phyloP scores from a whole-genome alignment of 768 basidiomycete genomes.

The Calocybe indica region DNA sequence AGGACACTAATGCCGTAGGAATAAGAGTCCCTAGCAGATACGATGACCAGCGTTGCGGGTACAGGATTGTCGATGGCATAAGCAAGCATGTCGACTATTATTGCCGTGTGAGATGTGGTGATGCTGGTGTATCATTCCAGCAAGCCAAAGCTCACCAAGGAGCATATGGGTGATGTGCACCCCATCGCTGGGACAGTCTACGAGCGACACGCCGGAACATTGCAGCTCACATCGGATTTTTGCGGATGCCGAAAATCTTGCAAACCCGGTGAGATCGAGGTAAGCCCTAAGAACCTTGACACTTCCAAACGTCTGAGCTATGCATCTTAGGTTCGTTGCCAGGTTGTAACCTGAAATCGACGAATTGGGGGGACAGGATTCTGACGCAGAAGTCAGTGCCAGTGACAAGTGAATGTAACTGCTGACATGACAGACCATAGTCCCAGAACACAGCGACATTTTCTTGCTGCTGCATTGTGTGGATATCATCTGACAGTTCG shows the following conservation, averaged over 20 bases:
- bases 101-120: neutral
- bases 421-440: conserved; percentile 10
- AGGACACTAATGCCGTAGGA: conserved; percentile 38
- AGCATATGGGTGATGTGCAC: conserved; percentile 44
- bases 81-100: conserved; percentile 17
- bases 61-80: conserved; percentile 37
- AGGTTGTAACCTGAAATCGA: conserved; percentile 33
- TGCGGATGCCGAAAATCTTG: conserved; percentile 24
- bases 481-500: neutral
- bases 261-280: conserved; percentile 25
- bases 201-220: conserved; percentile 38
- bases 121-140: neutral
- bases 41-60: conserved; percentile 34
- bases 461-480: conserved; percentile 25
- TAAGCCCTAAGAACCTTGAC: conserved; percentile 50
- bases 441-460: conserved; percentile 36
- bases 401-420: neutral
- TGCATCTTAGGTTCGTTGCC: conserved; percentile 34
- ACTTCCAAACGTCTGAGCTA: conserved; percentile 42
- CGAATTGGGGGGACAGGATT: conserved; percentile 30
- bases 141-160: conserved; percentile 26
- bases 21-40: conserved; percentile 42
- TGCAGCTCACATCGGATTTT: conserved; percentile 36
- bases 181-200: conserved; percentile 31
- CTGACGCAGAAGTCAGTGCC: conserved; percentile 13